A percentile compares a stretch with the other conserved stretches of the same genome.
phyloP scores from a whole-genome alignment of 116 monocot species.

The Cymodocea nodosa region DNA sequence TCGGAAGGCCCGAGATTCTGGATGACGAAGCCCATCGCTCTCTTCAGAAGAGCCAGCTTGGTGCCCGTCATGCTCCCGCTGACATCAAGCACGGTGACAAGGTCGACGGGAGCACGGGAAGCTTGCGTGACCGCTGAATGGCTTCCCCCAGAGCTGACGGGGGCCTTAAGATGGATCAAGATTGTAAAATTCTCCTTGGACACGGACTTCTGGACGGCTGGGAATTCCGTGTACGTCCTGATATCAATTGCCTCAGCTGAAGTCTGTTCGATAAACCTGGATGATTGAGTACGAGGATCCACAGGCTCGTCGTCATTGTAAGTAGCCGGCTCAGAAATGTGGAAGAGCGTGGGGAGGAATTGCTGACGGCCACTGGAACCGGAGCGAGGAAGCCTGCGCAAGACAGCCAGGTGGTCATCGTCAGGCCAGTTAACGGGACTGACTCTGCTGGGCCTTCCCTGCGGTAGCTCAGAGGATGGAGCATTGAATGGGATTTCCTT shows the following conservation, averaged over 20 bases:
- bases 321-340: conserved; percentile 29
- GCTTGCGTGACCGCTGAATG: neutral
- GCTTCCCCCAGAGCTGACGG: conserved; percentile 7
- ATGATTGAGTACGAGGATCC: neutral
- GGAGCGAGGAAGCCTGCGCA: conserved; percentile 23
- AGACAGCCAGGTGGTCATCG: conserved; percentile 19
- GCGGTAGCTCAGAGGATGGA: conserved; percentile 10
- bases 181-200: conserved; percentile 37
- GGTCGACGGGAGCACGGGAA: conserved; percentile 49
- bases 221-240: conserved; percentile 50
- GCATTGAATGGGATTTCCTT: conserved; percentile 40
- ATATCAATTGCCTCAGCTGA: conserved; percentile 21
- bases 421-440: conserved; percentile 29
- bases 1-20: conserved; percentile 66
- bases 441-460: conserved; percentile 25
- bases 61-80: conserved; percentile 83
- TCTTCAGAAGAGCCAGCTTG: conserved; percentile 55
- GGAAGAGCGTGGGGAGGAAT: conserved; percentile 4
- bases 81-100: conserved; percentile 78
- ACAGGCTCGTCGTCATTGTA: conserved; percentile 67
- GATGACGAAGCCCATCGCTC: conserved; percentile 78
- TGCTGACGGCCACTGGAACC: conserved; percentile 9
- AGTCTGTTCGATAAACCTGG: neutral
- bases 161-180: conserved; percentile 64
- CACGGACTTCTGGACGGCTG: conserved; percentile 23